Conservation (phyloP, 495 filamentous ascomycete genomes). For the Aspergillus nanangensis region DNA sequence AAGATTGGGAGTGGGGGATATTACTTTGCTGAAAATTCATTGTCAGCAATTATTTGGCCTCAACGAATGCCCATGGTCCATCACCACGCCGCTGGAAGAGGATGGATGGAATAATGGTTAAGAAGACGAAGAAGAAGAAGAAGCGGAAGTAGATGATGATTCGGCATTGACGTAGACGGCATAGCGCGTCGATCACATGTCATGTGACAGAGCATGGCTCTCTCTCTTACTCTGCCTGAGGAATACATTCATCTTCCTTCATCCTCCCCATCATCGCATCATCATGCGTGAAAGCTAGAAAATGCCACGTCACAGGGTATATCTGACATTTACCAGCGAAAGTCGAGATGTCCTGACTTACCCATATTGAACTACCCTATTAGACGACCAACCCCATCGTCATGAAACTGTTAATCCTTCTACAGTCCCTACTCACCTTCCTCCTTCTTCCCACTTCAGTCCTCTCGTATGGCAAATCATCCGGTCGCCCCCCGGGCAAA, state of each 20-base stretch:
- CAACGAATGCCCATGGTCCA: conserved; percentile 22
- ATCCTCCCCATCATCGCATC: background rate
- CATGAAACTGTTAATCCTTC: conserved; percentile 8
- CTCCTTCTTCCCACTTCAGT: conserved; percentile 35
- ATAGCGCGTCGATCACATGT: too few relatives aligned
- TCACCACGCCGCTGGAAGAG: conserved; percentile 15
- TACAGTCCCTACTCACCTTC: conserved; percentile 13
- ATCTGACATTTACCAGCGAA: too few relatives aligned
- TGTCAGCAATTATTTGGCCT: conserved; percentile 25
- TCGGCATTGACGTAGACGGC: too few relatives aligned
- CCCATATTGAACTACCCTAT: too few relatives aligned
- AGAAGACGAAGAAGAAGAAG: background rate
- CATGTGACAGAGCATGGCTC: too few relatives aligned
- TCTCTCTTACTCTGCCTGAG: too few relatives aligned
- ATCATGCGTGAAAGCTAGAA: background rate
- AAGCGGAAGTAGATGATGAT: background rate
- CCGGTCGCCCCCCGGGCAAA: conserved; percentile 41
- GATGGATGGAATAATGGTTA: background rate
- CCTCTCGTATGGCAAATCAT: conserved; percentile 16
- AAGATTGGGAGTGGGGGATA: background rate
- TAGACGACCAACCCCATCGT: too few relatives aligned
- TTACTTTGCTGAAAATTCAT: conserved; percentile 37
- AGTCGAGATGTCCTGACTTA: too few relatives aligned
- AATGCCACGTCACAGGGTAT: too few relatives aligned
- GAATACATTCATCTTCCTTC: background rate